Evolutionary conservation across 176 grass and related monocot genomes (phyloP), one percentile per base, ranked within the genome.

Genomic region (Triticum turgidum): DNA sequence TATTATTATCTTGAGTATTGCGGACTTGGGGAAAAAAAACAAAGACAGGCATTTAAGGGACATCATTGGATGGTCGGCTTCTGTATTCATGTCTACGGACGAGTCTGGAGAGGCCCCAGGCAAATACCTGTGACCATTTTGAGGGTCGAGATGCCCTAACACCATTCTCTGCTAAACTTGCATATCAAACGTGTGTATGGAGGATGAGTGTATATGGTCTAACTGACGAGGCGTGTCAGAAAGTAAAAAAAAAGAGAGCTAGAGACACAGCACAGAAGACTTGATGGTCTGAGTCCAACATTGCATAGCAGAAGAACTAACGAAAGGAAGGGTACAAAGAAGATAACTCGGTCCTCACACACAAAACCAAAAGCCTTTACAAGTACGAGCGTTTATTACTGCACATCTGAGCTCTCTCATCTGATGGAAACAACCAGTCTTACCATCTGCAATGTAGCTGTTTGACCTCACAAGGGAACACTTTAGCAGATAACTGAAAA

Each of bases 301-400:
- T 74, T 74, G 41, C 73, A 85, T 42, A 37, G 5, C 30, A 17
- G 18, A 33, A 20, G 72, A 67, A 77, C 45, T 56, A 82, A 83
- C 13, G 21, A 66, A 17, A 58, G 24, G 13, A 71, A 33, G 21
- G 44, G 14, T 33, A 39, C 61, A 51, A 66, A 20, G 5, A 56
- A 42, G 39, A 72, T 61, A 9, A 9, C 22, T 82, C 17, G 0
- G 15, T 65, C 82, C 3, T 29, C 41, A 80, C 67, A 85, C 65
- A 68, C 77, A 89, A 44, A 81, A 61, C 10, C 13, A 77, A 89
- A 85, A 27, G 27, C 47, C 29, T 85, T 80, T 47, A 25, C 61
- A 85, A 76, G 77, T 81, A 69, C 65, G 52, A 90, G 79, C 78
- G 20, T 78, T 89, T 86, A 82, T 81, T 86, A 69, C 39, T 90